Evolutionary conservation across 371 early-diverging fungal genomes (phyloP).

Genomic region (Mortierella sp.): DNA sequence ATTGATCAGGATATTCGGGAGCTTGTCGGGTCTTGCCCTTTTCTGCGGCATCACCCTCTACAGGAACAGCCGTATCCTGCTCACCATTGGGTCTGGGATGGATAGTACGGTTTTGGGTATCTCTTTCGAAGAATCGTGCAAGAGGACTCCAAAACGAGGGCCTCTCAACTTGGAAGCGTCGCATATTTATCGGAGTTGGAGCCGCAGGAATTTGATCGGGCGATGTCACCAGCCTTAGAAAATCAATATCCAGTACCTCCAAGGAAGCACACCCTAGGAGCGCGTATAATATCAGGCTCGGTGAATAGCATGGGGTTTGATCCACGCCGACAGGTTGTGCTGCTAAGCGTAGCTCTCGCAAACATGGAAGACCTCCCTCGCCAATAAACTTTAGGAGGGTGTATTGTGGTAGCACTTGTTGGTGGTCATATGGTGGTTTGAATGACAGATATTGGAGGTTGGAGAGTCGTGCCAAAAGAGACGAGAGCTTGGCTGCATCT

Average conservation of each 20-base stretch:
- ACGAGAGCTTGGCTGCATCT: background rate
- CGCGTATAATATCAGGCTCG: no score
- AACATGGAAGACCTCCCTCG: conserved; percentile 5
- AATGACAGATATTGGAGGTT: conserved; percentile 5
- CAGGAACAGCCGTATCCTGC: background rate
- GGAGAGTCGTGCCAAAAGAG: conserved; percentile 1
- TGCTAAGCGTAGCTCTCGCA: conserved; percentile 15
- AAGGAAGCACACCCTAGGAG: no score
- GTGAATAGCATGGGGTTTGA: no score
- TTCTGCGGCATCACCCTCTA: conserved; percentile 3
- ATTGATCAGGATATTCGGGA: conserved; percentile 3
- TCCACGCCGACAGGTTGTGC: background rate
- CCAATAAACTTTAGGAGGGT: conserved; percentile 13
- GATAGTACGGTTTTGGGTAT: no score
- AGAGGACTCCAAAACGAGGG: no score
- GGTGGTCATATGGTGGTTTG: background rate
- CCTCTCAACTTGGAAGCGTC: no score
- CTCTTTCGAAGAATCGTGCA: no score
- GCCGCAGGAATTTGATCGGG: no score
- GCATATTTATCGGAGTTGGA: no score
- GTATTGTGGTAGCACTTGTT: background rate
- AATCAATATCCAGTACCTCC: no score
- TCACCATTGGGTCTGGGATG: no score
- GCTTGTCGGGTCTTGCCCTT: background rate
- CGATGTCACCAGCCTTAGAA: no score